Conservation (phyloP, 352 stramenopile genomes). For the Pythium chondricola region DNA sequence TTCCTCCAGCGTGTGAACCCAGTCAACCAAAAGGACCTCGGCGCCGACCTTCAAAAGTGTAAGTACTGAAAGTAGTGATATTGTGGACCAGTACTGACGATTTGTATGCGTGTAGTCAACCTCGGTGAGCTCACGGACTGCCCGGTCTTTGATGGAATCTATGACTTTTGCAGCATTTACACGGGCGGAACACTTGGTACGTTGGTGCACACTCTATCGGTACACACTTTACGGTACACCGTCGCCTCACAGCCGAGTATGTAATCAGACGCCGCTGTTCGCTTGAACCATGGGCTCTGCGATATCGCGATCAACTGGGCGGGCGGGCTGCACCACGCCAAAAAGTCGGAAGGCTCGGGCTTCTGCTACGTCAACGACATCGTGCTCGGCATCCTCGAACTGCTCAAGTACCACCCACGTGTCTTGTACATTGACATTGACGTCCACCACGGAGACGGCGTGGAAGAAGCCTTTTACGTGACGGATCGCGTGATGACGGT, state of each 20-base stretch:
- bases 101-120: conserved; percentile 78
- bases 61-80: conserved; percentile 3
- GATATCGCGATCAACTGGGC: conserved; percentile 99
- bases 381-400: conserved; percentile 97
- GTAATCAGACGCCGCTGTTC: conserved; percentile 89
- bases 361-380: conserved; percentile 99
- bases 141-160: conserved; percentile 98
- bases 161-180: conserved; percentile 98
- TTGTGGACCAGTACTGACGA: not conserved
- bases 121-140: conserved; percentile 97
- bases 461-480: conserved; percentile 95
- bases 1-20: conserved; percentile 95
- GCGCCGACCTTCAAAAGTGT: conserved; percentile 74
- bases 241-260: not conserved
- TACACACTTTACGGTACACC: not conserved
- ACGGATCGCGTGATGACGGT: conserved; percentile 99
- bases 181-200: conserved; percentile 91
- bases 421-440: conserved; percentile 99
- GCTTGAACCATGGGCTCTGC: conserved; percentile 93
- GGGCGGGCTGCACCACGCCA: conserved; percentile 97
- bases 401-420: conserved; percentile 96
- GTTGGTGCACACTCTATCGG: not conserved
- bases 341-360: conserved; percentile 94
- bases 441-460: conserved; percentile 97
- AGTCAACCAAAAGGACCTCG: conserved; percentile 89